phyloP scores from a whole-genome alignment of 495 filamentous ascomycete genomes.

The Xylaria cubensis region DNA sequence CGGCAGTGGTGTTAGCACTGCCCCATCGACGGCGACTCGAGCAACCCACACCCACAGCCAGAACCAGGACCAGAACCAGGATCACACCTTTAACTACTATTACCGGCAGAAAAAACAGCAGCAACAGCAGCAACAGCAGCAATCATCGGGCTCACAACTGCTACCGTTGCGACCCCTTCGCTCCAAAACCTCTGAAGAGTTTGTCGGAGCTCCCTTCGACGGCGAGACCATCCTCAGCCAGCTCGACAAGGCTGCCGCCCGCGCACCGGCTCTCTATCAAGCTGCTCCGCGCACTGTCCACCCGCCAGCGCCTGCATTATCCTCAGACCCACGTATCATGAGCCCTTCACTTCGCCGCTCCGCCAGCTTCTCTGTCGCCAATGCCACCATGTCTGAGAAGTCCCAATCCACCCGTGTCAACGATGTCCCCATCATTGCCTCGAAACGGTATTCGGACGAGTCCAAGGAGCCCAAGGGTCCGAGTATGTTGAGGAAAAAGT shows the following conservation, averaged over 20 bases:
- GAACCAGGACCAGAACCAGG: not conserved
- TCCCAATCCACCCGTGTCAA: constrained; percentile 53
- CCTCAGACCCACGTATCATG: constrained; percentile 63
- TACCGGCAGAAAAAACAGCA: constrained; percentile 3
- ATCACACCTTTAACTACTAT: not conserved
- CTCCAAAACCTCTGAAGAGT: constrained; percentile 71
- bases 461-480: constrained; percentile 63
- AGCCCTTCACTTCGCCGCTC: constrained; percentile 76
- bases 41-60: constrained; percentile 34
- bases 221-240: constrained; percentile 71
- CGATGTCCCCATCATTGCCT: constrained; percentile 64
- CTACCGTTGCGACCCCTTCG: constrained; percentile 57
- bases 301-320: constrained; percentile 58
- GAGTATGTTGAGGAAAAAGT: constrained; percentile 79
- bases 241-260: constrained; percentile 67
- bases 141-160: constrained; percentile 40
- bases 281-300: constrained; percentile 41
- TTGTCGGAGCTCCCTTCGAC: constrained; percentile 73
- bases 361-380: constrained; percentile 74
- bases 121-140: constrained; percentile 29
- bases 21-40: constrained; percentile 53
- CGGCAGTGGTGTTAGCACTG: constrained; percentile 13
- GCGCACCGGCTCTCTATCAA: constrained; percentile 49
- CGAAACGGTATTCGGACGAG: constrained; percentile 90
- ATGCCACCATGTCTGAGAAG: constrained; percentile 56